Percentiles rank a stretch among this genome's conserved stretches.
Conservation (phyloP, 2,329 filamentous ascomycete genomes). For the Botrytis porri region DNA sequence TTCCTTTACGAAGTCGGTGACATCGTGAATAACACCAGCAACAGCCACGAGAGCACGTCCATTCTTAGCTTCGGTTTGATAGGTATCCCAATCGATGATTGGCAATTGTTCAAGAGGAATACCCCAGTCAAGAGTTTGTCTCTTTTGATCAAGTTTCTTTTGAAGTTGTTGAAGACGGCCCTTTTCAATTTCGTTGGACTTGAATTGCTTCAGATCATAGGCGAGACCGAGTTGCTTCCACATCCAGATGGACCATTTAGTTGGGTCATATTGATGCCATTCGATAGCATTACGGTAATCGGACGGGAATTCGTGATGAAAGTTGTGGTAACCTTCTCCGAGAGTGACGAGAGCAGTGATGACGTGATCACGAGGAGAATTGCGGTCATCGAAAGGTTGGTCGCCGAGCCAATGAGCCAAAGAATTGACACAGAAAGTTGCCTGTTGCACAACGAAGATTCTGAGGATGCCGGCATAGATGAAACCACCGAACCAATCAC, state of each 20-base stretch:
- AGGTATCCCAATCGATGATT: constrained; percentile 84
- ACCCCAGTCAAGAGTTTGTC: constrained; percentile 79
- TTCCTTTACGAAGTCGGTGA: constrained; percentile 80
- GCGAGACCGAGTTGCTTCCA: constrained; percentile 84
- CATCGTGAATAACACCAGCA: constrained; percentile 83
- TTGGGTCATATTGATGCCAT: constrained; percentile 90
- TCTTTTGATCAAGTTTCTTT: constrained; percentile 91
- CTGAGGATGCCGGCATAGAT: constrained; percentile 82
- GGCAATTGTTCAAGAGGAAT: constrained; percentile 80
- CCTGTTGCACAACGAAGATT: constrained; percentile 87
- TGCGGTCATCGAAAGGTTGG: constrained; percentile 89
- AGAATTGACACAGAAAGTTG: constrained; percentile 91
- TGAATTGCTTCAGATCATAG: constrained; percentile 87
- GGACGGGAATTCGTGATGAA: constrained; percentile 91
- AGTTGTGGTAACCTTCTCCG: constrained; percentile 91
- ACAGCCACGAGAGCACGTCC: constrained; percentile 75
- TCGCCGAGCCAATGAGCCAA: constrained; percentile 89
- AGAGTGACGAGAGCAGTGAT: constrained; percentile 83
- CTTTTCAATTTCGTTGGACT: constrained; percentile 88
- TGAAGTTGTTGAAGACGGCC: constrained; percentile 83
- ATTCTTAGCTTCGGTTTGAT: constrained; percentile 72
- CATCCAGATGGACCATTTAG: constrained; percentile 82
- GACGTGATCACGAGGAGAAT: constrained; percentile 84
- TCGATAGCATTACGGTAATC: constrained; percentile 90
- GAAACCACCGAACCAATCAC: constrained; percentile 78